Conservation (phyloP, 2,329 filamentous ascomycete species). For the Emergomyces orientalis region DNA sequence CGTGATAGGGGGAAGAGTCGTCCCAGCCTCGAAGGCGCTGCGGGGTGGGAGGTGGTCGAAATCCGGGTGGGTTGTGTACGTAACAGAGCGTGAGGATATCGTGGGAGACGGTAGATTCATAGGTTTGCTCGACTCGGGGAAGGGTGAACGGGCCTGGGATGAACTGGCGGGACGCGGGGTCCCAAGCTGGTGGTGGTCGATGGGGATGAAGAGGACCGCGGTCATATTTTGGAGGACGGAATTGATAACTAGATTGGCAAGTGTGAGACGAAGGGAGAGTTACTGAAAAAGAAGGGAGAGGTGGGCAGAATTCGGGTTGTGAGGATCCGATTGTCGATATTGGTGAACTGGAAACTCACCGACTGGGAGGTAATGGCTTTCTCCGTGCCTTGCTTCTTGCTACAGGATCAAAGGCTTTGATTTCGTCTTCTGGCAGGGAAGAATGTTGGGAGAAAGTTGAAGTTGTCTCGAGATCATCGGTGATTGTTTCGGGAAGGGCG, state of each 20-base stretch:
- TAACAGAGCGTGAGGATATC: slow-evolving; percentile 88
- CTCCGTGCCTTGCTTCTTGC: slow-evolving; percentile 38
- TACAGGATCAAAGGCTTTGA: slow-evolving; percentile 44
- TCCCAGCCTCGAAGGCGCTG: slow-evolving; percentile 78
- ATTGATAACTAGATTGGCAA: slow-evolving; percentile 65
- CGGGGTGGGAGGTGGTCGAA: slow-evolving; percentile 46
- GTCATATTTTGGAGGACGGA: slow-evolving; percentile 87
- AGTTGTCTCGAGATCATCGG: slow-evolving; percentile 43
- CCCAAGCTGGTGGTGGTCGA: slow-evolving; percentile 75
- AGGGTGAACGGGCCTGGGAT: slow-evolving; percentile 83
- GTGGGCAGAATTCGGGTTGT: not conserved
- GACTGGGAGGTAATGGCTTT: slow-evolving; percentile 42
- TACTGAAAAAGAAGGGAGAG: not conserved
- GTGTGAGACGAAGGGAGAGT: not conserved
- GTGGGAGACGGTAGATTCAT: slow-evolving; percentile 71
- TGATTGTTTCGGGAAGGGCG: slow-evolving; percentile 27
- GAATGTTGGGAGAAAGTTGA: slow-evolving; percentile 29
- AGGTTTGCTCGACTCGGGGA: slow-evolving; percentile 82
- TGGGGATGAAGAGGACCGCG: slow-evolving; percentile 88
- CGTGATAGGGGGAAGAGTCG: slow-evolving; percentile 85
- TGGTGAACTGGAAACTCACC: slow-evolving; percentile 32
- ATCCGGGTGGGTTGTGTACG: slow-evolving; percentile 72
- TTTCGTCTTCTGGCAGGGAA: slow-evolving; percentile 28
- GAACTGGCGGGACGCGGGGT: slow-evolving; percentile 80
- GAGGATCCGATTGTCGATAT: not conserved